These are phyloP conservation scores for Sphagnurus paluster DNA, from an alignment of 1,284 basidiomycete genomes.

Conservation along the genomic window DNA sequence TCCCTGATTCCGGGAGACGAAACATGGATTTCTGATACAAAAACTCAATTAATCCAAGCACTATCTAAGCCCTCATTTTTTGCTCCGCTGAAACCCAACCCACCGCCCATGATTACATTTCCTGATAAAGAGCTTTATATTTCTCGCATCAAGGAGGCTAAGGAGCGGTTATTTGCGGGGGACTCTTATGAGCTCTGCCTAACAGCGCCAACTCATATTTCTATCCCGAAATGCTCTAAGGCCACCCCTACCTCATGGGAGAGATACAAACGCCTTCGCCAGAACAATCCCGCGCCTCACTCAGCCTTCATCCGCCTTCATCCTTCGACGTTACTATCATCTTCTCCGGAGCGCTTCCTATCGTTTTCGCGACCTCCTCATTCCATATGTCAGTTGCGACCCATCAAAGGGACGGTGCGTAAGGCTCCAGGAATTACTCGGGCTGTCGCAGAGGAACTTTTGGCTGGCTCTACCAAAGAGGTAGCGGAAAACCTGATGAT, in stretches of 20 bases:
- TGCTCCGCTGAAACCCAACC: slow-evolving; percentile 16
- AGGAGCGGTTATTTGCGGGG: slow-evolving; percentile 79
- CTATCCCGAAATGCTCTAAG: slow-evolving; percentile 32
- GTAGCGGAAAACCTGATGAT: slow-evolving; percentile 99
- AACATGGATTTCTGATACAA: slow-evolving; percentile 53
- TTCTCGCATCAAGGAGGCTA: slow-evolving; percentile 69
- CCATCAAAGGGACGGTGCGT: slow-evolving; percentile 91
- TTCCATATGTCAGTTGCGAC: slow-evolving; percentile 79
- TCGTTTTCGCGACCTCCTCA: slow-evolving; percentile 73
- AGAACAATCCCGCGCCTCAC: slow-evolving; percentile 89
- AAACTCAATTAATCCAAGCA: slow-evolving; percentile 25
- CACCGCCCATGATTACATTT: slow-evolving; percentile 39
- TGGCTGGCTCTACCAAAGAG: slow-evolving; percentile 85
- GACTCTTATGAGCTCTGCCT: slow-evolving; percentile 97
- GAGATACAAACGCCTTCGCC: slow-evolving; percentile 70
- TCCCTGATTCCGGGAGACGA: slow-evolving; percentile 60
- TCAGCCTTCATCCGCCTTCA: slow-evolving; percentile 80
- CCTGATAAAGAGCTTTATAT: slow-evolving; percentile 69
- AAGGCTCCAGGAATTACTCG: slow-evolving; percentile 66
- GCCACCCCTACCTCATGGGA: slow-evolving; percentile 64
- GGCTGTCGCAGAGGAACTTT: slow-evolving; percentile 58
- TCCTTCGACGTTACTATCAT: slow-evolving; percentile 68
- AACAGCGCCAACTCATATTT: slow-evolving; percentile 73
- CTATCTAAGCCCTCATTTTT: not conserved
- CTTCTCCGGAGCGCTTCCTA: slow-evolving; percentile 93